Evolutionary conservation across 768 basidiomycete genomes (phyloP).

Genomic region (Mycena amicta): DNA sequence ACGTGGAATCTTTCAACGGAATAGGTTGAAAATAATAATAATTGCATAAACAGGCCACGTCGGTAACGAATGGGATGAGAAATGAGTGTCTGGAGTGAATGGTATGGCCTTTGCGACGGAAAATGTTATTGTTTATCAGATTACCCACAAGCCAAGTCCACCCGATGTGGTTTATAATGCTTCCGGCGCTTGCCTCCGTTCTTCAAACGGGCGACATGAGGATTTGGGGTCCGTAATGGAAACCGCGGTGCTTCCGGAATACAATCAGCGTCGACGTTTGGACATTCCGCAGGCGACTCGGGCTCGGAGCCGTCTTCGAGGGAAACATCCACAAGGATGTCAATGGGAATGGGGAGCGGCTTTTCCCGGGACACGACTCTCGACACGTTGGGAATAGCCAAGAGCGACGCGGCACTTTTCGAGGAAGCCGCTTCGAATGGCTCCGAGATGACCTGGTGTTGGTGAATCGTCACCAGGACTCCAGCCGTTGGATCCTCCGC

Average conservation of each 20-base stretch:
- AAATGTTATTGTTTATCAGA: too few species aligned
- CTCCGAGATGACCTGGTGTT: neutral
- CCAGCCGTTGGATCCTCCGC: neutral
- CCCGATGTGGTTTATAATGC: too few species aligned
- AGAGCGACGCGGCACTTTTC: neutral
- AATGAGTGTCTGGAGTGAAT: neutral
- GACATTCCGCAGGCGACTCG: neutral
- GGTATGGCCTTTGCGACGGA: too few species aligned
- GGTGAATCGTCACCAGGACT: neutral
- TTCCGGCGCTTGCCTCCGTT: neutral
- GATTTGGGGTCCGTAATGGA: too few species aligned
- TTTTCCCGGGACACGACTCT: too few species aligned
- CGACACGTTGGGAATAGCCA: neutral
- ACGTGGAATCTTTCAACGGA: neutral
- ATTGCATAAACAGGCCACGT: neutral
- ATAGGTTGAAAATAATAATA: neutral
- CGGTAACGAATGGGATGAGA: neutral
- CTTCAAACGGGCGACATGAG: neutral
- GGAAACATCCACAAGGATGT: neutral
- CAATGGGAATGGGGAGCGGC: neutral
- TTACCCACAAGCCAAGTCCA: too few species aligned
- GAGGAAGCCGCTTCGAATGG: neutral
- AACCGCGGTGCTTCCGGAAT: too few species aligned
- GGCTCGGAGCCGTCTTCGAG: neutral
- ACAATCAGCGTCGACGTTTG: too few species aligned